phyloP scores from a whole-genome alignment of 129 eudicot species.

The Daucus carota region DNA sequence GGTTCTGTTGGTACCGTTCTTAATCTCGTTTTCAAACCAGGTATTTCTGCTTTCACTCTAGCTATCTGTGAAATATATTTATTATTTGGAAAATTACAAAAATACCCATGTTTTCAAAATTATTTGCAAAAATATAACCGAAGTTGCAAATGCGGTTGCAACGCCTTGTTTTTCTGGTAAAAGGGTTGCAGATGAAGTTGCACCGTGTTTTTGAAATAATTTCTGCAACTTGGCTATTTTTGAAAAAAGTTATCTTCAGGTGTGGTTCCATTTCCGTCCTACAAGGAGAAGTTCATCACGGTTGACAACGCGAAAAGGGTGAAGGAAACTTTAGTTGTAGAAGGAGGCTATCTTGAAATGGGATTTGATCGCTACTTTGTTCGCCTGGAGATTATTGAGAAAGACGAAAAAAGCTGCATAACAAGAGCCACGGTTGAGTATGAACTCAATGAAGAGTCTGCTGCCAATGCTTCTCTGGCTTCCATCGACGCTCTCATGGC shows the following conservation, averaged over 20 bases:
- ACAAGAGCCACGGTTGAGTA: conserved; percentile 37
- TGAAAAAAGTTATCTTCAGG: not conserved
- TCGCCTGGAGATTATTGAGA: conserved; percentile 26
- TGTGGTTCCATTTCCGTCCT: conserved; percentile 15
- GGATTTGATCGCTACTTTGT: conserved; percentile 37
- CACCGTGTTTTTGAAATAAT: too few relatives aligned
- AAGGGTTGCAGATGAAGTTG: too few relatives aligned
- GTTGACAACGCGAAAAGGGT: conserved; percentile 42
- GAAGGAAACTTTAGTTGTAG: conserved; percentile 36
- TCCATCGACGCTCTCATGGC: conserved; percentile 16
- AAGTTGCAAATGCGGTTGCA: too few relatives aligned
- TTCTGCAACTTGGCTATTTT: too few relatives aligned
- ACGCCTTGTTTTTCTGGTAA: too few relatives aligned
- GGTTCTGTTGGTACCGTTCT: too few relatives aligned
- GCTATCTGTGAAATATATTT: too few relatives aligned
- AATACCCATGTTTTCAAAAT: too few relatives aligned
- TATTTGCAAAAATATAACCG: too few relatives aligned
- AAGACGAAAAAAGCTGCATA: conserved; percentile 28
- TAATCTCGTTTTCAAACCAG: too few relatives aligned
- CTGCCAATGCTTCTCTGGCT: conserved; percentile 32
- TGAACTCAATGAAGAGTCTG: conserved; percentile 37
- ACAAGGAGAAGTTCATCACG: conserved; percentile 43
- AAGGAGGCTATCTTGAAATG: conserved; percentile 50
- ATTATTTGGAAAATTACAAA: too few relatives aligned
- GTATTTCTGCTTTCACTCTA: too few relatives aligned